These are phyloP conservation scores for Polysphondylium violaceum DNA, from an alignment of 78 protist genomes.

Conservation along the genomic window DNA sequence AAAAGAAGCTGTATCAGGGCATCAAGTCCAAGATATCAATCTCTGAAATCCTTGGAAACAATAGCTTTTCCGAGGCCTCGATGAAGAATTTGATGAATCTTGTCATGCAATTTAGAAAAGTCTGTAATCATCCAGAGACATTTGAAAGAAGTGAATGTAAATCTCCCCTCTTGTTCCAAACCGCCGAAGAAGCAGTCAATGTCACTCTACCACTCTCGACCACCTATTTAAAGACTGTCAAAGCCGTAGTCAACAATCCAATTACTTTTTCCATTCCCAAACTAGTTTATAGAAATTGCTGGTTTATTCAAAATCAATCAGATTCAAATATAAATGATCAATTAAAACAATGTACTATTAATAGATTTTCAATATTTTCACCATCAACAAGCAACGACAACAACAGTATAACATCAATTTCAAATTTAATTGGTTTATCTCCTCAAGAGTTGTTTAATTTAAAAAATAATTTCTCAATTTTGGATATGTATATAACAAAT, in stretches of 20 bases:
- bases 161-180: constrained; percentile 79
- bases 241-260: constrained; percentile 42
- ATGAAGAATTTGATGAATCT: constrained; percentile 89
- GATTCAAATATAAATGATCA: not conserved
- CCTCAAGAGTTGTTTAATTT: constrained; percentile 49
- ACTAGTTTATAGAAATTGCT: constrained; percentile 30
- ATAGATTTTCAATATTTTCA: constrained; percentile 27
- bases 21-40: constrained; percentile 66
- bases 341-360: not conserved
- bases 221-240: not conserved
- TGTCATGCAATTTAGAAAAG: constrained; percentile 96
- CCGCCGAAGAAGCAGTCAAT: not conserved
- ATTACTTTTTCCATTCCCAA: constrained; percentile 43
- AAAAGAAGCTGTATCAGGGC: constrained; percentile 84
- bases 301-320: not conserved
- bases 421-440: constrained; percentile 32
- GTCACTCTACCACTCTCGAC: constrained; percentile 16
- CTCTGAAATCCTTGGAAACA: constrained; percentile 73
- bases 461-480: not conserved
- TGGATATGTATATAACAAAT: constrained; percentile 19
- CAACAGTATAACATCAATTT: constrained; percentile 26
- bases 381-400: not conserved
- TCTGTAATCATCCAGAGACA: constrained; percentile 96
- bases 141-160: constrained; percentile 86
- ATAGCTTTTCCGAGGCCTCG: constrained; percentile 27